Evolutionary conservation across 768 basidiomycete species (phyloP).

Genomic region (Suillus weaverae): DNA sequence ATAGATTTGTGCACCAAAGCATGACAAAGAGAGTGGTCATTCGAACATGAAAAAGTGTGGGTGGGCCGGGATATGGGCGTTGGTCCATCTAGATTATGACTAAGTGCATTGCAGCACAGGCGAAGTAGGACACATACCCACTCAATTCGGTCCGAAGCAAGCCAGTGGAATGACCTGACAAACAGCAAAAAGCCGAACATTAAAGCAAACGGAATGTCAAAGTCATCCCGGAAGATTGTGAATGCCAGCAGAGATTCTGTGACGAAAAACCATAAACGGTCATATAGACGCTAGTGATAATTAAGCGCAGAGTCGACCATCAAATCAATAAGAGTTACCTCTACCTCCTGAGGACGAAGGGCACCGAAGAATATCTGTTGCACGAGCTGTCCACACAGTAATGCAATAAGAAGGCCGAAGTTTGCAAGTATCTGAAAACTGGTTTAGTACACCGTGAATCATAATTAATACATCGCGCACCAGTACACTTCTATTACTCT

Average conservation of each 20-base stretch:
- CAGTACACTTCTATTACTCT: constrained; percentile 89
- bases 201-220: constrained; percentile 86
- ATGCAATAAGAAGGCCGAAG: constrained; percentile 76
- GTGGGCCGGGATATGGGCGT: constrained; percentile 82
- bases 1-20: constrained; percentile 72
- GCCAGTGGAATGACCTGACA: constrained; percentile 98
- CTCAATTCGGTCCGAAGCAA: constrained; percentile 93
- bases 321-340: constrained; percentile 52
- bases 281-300: constrained; percentile 80
- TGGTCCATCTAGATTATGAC: constrained; percentile 91
- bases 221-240: constrained; percentile 96
- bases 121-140: constrained; percentile 59
- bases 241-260: constrained; percentile 95
- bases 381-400: constrained; percentile 73
- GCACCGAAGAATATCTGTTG: constrained; percentile 92
- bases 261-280: constrained; percentile 95
- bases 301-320: background rate
- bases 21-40: constrained; percentile 72
- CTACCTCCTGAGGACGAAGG: constrained; percentile 84
- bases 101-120: constrained; percentile 9
- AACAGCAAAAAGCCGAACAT: constrained; percentile 96
- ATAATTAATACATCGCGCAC: constrained; percentile 44
- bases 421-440: constrained; percentile 79
- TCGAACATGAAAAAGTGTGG: constrained; percentile 81
- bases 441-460: constrained; percentile 3